These are phyloP conservation scores for Septoria linicola DNA, from an alignment of 2,329 filamentous ascomycete genomes.

Conservation along the genomic window DNA sequence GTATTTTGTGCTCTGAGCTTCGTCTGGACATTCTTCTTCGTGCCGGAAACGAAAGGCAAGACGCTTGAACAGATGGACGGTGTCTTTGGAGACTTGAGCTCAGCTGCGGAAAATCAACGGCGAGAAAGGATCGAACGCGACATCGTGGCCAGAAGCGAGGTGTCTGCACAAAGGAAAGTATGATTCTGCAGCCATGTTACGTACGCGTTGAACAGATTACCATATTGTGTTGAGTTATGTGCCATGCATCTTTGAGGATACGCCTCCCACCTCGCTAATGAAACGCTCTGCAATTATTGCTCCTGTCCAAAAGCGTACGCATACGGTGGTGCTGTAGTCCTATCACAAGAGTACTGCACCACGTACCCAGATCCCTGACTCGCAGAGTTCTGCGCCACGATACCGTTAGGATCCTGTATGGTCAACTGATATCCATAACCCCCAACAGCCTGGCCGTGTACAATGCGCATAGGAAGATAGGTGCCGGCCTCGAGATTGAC, in stretches of 20 bases:
- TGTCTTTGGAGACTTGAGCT: constrained; percentile 32
- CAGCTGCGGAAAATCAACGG: constrained; percentile 28
- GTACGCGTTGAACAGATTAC: too few relatives aligned
- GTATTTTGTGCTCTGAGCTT: constrained; percentile 53
- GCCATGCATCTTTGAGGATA: too few relatives aligned
- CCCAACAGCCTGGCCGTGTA: constrained; percentile 16
- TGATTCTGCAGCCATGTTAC: background rate
- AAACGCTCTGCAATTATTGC: too few relatives aligned
- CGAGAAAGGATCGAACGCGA: constrained; percentile 31
- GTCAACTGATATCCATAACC: constrained; percentile 10
- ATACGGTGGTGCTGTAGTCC: constrained; percentile 1
- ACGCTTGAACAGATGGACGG: constrained; percentile 35
- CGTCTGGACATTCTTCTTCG: constrained; percentile 54
- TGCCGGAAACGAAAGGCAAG: constrained; percentile 58
- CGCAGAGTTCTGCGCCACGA: constrained; percentile 2
- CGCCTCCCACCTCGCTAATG: too few relatives aligned
- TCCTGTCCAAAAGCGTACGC: background rate
- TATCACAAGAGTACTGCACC: constrained; percentile 11
- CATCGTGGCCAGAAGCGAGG: constrained; percentile 19
- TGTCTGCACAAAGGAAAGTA: background rate
- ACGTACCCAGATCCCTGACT: constrained; percentile 5
- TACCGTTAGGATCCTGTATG: constrained; percentile 15
- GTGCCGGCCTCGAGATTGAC: constrained; percentile 5
- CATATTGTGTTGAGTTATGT: too few relatives aligned
- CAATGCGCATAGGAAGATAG: constrained; percentile 17